Evolutionary conservation across 2,329 filamentous ascomycete species (phyloP).

Genomic region (Chalaropsis ovoidea): DNA sequence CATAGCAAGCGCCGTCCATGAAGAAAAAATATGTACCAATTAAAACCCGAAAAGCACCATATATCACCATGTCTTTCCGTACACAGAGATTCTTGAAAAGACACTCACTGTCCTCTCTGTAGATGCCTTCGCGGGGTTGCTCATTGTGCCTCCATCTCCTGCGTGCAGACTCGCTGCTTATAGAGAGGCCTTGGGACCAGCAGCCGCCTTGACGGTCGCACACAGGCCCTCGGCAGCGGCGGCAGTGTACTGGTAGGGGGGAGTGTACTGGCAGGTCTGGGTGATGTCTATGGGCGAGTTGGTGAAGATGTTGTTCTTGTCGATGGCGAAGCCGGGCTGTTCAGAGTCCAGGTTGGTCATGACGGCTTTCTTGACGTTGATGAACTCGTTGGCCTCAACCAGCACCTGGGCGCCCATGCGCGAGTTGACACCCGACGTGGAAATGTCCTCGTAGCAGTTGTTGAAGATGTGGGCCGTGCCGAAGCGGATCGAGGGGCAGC

Average conservation of each 20-base stretch:
- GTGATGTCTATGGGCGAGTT: conserved; percentile 33
- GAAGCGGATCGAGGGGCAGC: conserved; percentile 50
- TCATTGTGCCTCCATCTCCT: background rate
- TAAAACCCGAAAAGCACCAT: conserved; percentile 1
- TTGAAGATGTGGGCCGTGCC: conserved; percentile 46
- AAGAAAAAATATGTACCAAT: conserved; percentile 6
- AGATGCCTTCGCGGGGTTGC: background rate
- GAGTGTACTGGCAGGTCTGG: conserved; percentile 30
- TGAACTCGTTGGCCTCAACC: conserved; percentile 44
- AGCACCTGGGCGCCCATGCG: conserved; percentile 44
- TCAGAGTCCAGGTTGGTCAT: conserved; percentile 38
- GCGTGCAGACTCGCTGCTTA: background rate
- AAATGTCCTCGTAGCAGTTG: conserved; percentile 38
- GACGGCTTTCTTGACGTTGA: conserved; percentile 36
- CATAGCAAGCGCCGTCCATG: background rate
- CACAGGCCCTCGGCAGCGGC: conserved; percentile 27
- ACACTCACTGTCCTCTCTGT: background rate
- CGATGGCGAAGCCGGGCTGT: conserved; percentile 37
- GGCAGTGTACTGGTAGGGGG: conserved; percentile 32
- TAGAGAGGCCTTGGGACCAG: conserved; percentile 25
- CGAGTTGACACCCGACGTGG: conserved; percentile 43
- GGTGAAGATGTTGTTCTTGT: conserved; percentile 38
- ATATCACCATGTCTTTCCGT: background rate
- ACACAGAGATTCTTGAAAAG: background rate
- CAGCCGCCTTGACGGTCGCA: conserved; percentile 26